Evolutionary conservation across 345 rosid genomes (phyloP).

Genomic region (Salix dunnii): DNA sequence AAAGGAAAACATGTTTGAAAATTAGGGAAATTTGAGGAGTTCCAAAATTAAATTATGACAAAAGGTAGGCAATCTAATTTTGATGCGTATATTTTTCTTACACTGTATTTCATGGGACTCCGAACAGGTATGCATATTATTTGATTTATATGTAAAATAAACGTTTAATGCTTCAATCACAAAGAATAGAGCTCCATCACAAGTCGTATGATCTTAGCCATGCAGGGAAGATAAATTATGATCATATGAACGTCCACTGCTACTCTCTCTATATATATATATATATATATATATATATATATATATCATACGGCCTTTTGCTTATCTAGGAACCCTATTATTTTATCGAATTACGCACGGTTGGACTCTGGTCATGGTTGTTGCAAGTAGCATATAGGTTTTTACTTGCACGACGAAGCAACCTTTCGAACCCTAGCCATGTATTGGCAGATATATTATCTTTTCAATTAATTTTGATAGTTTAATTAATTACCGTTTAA

Average conservation of each 20-base stretch:
- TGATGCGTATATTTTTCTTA: too few species aligned
- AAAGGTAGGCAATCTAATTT: too few species aligned
- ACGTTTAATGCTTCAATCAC: too few species aligned
- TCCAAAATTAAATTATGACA: too few species aligned
- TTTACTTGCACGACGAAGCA: conserved; percentile 2
- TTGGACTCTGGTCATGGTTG: conserved; percentile 1
- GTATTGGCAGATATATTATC: background rate
- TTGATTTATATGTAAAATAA: background rate
- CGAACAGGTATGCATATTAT: background rate
- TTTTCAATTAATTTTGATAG: background rate
- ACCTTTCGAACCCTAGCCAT: background rate
- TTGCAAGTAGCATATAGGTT: conserved; percentile 8
- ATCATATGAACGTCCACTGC: too few species aligned
- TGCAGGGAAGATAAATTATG: background rate
- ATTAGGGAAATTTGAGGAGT: too few species aligned
- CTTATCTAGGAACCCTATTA: background rate
- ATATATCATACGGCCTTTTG: background rate
- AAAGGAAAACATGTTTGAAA: too few species aligned
- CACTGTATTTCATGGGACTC: background rate
- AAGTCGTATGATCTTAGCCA: background rate
- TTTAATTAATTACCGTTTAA: background rate
- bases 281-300: too few species aligned
- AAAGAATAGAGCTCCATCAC: background rate
- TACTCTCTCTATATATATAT: too few species aligned
- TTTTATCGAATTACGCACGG: background rate